phyloP scores from a whole-genome alignment of 1,139 yeast species.

The Sugiyamaella paludigena region DNA sequence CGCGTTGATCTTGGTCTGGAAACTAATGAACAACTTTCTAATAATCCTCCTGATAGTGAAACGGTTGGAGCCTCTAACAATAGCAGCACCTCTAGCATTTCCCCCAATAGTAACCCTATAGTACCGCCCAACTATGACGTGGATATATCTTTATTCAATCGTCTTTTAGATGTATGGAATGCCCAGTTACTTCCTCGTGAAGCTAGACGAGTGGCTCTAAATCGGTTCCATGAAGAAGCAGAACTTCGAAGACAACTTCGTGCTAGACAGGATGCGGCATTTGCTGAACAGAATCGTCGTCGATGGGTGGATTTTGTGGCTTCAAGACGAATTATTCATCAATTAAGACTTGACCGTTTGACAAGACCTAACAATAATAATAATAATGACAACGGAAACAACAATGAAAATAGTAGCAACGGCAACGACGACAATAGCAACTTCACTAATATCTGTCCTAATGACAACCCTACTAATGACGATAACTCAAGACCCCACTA shows the following conservation, averaged over 20 bases:
- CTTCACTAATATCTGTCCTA: no score
- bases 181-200: constrained; percentile 37
- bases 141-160: constrained; percentile 32
- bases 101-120: not conserved
- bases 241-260: constrained; percentile 30
- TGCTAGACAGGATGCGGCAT: constrained; percentile 15
- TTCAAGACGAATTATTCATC: constrained; percentile 24
- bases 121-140: constrained; percentile 31
- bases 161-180: constrained; percentile 38
- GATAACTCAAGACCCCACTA: no score
- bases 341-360: constrained; percentile 1
- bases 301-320: constrained; percentile 30
- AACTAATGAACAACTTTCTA: constrained; percentile 28
- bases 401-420: no score
- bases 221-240: constrained; percentile 35
- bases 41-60: constrained; percentile 25
- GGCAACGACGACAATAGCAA: no score
- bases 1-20: constrained; percentile 52
- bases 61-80: no score
- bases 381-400: no score
- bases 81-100: no score
- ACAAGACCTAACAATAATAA: not conserved
- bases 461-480: no score
- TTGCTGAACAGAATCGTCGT: constrained; percentile 26
- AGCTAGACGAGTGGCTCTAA: constrained; percentile 34